phyloP scores from a whole-genome alignment of 1,284 basidiomycete genomes.

The Puccinia sorghi region DNA sequence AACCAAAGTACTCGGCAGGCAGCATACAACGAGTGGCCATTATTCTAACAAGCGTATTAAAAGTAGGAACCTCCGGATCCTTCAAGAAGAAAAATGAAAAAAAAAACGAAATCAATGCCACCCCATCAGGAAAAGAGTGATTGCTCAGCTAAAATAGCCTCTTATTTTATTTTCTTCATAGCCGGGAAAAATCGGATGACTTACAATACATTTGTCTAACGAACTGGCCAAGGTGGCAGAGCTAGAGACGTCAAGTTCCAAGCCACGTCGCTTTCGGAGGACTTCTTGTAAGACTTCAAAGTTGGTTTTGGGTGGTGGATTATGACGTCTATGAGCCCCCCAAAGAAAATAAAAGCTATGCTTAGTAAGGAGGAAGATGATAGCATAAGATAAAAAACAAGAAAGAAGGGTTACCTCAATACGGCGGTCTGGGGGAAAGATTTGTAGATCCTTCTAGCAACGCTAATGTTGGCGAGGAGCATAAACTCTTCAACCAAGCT shows the following conservation, averaged over 20 bases:
- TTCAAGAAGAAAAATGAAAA: slow-evolving; percentile 56
- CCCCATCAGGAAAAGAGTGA: slow-evolving; percentile 7
- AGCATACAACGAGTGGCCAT: slow-evolving; percentile 99
- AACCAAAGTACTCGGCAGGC: slow-evolving; percentile 96
- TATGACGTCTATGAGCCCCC: slow-evolving; percentile 69
- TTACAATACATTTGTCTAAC: slow-evolving; percentile 80
- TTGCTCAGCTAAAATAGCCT: neutral
- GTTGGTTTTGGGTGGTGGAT: slow-evolving; percentile 87
- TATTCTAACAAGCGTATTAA: slow-evolving; percentile 96
- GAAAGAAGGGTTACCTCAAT: slow-evolving; percentile 65
- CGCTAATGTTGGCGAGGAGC: slow-evolving; percentile 94
- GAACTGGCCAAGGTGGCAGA: slow-evolving; percentile 88
- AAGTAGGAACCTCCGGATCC: slow-evolving; percentile 78
- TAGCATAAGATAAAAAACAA: neutral
- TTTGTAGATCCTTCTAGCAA: slow-evolving; percentile 87
- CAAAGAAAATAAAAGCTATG: neutral
- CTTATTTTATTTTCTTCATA: neutral
- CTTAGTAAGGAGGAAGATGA: neutral
- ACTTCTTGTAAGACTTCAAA: slow-evolving; percentile 97
- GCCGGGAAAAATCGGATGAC: slow-evolving; percentile 56
- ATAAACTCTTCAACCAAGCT: slow-evolving; percentile 98
- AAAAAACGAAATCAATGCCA: neutral
- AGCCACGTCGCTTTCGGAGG: slow-evolving; percentile 76
- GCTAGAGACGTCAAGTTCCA: slow-evolving; percentile 86
- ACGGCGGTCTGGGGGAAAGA: slow-evolving; percentile 95